Conservation (phyloP, 768 basidiomycete species). For the Neoboletus subvelutipes region DNA sequence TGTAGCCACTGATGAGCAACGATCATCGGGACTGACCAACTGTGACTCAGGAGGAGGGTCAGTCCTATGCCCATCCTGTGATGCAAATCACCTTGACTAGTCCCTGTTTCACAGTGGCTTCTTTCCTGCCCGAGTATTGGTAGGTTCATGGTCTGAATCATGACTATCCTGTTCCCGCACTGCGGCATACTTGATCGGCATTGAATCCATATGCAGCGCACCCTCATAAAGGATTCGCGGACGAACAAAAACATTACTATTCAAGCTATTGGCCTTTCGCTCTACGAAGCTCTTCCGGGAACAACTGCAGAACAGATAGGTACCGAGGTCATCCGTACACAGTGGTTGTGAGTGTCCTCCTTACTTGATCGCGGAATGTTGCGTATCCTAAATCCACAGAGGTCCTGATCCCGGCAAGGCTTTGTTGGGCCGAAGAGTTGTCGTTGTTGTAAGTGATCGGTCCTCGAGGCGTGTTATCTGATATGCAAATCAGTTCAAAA, state of each 20-base stretch:
- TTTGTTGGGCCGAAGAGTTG: slow-evolving; percentile 74
- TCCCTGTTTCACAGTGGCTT: slow-evolving; percentile 63
- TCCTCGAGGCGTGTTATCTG: slow-evolving; percentile 12
- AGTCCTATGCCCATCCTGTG: slow-evolving; percentile 34
- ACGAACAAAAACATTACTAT: slow-evolving; percentile 83
- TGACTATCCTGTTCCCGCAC: not conserved
- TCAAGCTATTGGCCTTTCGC: slow-evolving; percentile 92
- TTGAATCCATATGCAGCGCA: slow-evolving; percentile 50
- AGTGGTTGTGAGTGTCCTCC: slow-evolving; percentile 77
- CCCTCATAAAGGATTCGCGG: slow-evolving; percentile 73
- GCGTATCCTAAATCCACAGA: slow-evolving; percentile 33
- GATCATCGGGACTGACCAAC: slow-evolving; percentile 1
- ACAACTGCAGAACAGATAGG: slow-evolving; percentile 73
- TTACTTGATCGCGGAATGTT: not conserved
- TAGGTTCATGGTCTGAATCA: slow-evolving; percentile 30
- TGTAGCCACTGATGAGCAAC: not conserved
- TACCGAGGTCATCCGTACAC: slow-evolving; percentile 86
- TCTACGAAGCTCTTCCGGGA: slow-evolving; percentile 88
- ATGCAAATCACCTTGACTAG: slow-evolving; percentile 12
- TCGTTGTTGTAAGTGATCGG: slow-evolving; percentile 69
- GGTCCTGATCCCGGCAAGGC: slow-evolving; percentile 65
- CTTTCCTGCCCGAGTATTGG: slow-evolving; percentile 93
- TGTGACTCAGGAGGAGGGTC: slow-evolving; percentile 72
- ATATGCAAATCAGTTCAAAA: slow-evolving; percentile 2
- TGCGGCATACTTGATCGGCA: not conserved